Percentiles rank a stretch among this genome's conserved stretches.
phyloP scores from a whole-genome alignment of 2,329 filamentous ascomycete species.

The Beauveria medogensis region DNA sequence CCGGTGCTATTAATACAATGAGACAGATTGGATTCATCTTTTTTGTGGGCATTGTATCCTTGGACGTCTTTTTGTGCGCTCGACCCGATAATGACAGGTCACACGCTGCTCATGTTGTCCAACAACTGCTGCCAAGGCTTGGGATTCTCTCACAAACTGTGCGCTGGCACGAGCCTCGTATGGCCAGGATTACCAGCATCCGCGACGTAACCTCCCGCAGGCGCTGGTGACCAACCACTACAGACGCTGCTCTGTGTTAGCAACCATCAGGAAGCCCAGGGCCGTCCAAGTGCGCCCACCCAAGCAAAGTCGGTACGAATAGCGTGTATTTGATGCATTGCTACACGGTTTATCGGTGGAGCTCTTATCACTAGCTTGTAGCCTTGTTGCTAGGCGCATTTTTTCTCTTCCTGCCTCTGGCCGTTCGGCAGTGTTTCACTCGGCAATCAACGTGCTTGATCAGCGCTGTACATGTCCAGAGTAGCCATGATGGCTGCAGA shows the following conservation, averaged over 20 bases:
- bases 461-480: slow-evolving; percentile 1
- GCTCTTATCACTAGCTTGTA: neutral
- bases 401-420: neutral
- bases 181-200: neutral
- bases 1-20: slow-evolving; percentile 3
- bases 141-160: neutral
- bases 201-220: neutral
- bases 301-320: neutral
- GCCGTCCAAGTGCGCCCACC: neutral
- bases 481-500: neutral
- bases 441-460: neutral
- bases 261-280: neutral
- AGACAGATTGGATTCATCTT: neutral
- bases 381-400: neutral
- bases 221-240: neutral
- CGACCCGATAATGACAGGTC: slow-evolving; percentile 6
- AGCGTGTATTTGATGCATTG: neutral
- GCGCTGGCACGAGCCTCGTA: neutral
- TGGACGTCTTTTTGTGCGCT: neutral
- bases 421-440: slow-evolving; percentile 1
- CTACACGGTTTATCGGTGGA: neutral
- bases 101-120: slow-evolving; percentile 1
- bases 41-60: slow-evolving; percentile 3
- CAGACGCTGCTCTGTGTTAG: neutral
- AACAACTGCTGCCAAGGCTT: slow-evolving; percentile 4